Evolutionary conservation across 2,329 filamentous ascomycete genomes (phyloP).

Genomic region (Cryoendolithus antarcticus): DNA sequence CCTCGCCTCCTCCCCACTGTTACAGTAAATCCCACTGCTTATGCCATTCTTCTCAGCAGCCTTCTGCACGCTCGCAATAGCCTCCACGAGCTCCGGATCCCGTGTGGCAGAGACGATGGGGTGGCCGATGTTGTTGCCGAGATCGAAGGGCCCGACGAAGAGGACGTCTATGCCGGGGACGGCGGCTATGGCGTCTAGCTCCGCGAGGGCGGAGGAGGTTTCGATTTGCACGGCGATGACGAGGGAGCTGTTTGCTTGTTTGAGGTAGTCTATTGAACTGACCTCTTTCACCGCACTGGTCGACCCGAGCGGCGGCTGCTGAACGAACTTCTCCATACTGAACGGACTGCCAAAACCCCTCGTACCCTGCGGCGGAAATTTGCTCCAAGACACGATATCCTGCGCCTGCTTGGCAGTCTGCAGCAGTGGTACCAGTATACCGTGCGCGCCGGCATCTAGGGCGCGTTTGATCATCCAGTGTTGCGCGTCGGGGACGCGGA

Average conservation of each 20-base stretch:
- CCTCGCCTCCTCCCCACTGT: slow-evolving; percentile 38
- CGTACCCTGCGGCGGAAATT: slow-evolving; percentile 44
- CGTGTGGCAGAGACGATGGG: slow-evolving; percentile 36
- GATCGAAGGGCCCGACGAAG: slow-evolving; percentile 43
- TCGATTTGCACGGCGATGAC: slow-evolving; percentile 40
- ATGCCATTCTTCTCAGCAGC: slow-evolving; percentile 42
- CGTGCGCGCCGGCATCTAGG: slow-evolving; percentile 48
- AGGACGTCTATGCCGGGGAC: slow-evolving; percentile 42
- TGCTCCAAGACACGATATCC: slow-evolving; percentile 39
- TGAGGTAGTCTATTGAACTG: slow-evolving; percentile 34
- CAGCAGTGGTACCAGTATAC: slow-evolving; percentile 38
- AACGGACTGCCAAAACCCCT: slow-evolving; percentile 47
- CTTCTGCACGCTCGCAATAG: slow-evolving; percentile 39
- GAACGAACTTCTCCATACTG: slow-evolving; percentile 25
- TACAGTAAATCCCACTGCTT: slow-evolving; percentile 43
- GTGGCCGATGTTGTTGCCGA: slow-evolving; percentile 46
- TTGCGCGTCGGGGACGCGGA: slow-evolving; percentile 43
- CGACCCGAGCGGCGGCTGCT: slow-evolving; percentile 2
- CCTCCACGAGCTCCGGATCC: slow-evolving; percentile 37
- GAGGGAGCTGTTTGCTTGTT: slow-evolving; percentile 42
- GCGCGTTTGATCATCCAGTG: slow-evolving; percentile 52
- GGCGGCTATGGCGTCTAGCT: slow-evolving; percentile 38
- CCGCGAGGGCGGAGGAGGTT: slow-evolving; percentile 28
- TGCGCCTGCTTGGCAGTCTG: slow-evolving; percentile 36
- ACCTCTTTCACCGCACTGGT: slow-evolving; percentile 13